A percentile compares a stretch with the other conserved stretches of the same genome.
Conservation (phyloP, 148 eudicot species). For the Polygonum maritimum region DNA sequence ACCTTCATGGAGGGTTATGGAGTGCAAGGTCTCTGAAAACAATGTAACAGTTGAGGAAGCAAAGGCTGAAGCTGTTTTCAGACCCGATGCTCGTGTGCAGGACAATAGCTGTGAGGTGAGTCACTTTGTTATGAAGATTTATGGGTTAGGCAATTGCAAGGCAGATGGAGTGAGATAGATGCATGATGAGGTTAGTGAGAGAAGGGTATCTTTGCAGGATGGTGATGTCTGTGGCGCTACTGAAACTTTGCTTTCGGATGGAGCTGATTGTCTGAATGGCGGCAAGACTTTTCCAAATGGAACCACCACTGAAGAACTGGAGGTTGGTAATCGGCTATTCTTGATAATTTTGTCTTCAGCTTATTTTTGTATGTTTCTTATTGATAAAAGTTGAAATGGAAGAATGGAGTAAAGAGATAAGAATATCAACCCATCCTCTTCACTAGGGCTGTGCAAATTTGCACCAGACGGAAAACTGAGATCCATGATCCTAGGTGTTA, state of each 20-base stretch:
- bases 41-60: slow-evolving; percentile 8
- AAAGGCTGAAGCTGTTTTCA: slow-evolving; percentile 12
- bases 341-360: background rate
- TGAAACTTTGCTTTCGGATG: slow-evolving; percentile 19
- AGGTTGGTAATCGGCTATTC: slow-evolving; percentile 31
- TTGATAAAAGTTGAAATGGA: background rate
- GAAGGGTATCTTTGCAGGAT: slow-evolving; percentile 52
- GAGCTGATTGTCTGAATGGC: slow-evolving; percentile 31
- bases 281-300: slow-evolving; percentile 34
- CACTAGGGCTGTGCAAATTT: too few relatives aligned
- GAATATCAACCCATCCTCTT: background rate
- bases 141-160: slow-evolving; percentile 26
- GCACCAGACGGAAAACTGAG: too few relatives aligned
- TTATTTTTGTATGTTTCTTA: background rate
- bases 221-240: slow-evolving; percentile 29
- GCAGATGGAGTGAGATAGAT: slow-evolving; percentile 23
- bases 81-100: slow-evolving; percentile 22
- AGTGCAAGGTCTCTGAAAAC: slow-evolving; percentile 9
- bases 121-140: slow-evolving; percentile 35
- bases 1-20: slow-evolving; percentile 9
- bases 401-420: background rate
- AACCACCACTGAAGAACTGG: slow-evolving; percentile 38
- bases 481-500: too few relatives aligned
- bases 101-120: slow-evolving; percentile 44
- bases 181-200: slow-evolving; percentile 36